A percentile compares a stretch with the other conserved stretches of the same genome.
phyloP scores from a whole-genome alignment of 768 basidiomycete species.

The Fistulinella prunicolor region DNA sequence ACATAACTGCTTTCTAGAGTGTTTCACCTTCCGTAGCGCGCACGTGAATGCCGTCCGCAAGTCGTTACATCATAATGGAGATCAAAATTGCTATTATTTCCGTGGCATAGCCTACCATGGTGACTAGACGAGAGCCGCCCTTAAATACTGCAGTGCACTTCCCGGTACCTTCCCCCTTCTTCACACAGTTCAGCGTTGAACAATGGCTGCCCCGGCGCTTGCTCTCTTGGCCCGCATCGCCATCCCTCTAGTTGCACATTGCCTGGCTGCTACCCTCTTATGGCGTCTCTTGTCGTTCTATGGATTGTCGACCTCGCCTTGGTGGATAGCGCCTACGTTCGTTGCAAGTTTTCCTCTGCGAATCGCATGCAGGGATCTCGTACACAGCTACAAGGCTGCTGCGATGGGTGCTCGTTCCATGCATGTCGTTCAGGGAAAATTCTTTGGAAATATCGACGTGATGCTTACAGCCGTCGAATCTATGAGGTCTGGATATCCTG shows the following conservation, averaged over 20 bases:
- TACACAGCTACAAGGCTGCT: slow-evolving; percentile 37
- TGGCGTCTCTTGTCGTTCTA: slow-evolving; percentile 11
- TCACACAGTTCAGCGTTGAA: not conserved
- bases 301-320: slow-evolving; percentile 34
- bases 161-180: no score
- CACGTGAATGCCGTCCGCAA: no score
- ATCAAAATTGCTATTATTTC: no score
- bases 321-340: slow-evolving; percentile 34
- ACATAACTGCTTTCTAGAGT: no score
- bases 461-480: slow-evolving; percentile 34
- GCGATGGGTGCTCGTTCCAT: slow-evolving; percentile 46
- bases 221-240: slow-evolving; percentile 6
- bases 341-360: slow-evolving; percentile 35
- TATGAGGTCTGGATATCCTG: slow-evolving; percentile 47
- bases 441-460: slow-evolving; percentile 46
- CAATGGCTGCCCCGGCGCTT: slow-evolving; percentile 19
- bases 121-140: no score
- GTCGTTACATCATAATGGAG: no score
- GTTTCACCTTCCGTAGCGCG: no score
- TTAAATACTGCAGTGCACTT: no score
- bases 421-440: slow-evolving; percentile 37
- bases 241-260: not conserved
- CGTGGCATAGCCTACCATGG: no score
- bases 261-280: not conserved
- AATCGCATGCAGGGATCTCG: slow-evolving; percentile 27